Evolutionary conservation across 192 early-diverging fungal genomes (phyloP).

Genomic region (Coemansia aciculifera): DNA sequence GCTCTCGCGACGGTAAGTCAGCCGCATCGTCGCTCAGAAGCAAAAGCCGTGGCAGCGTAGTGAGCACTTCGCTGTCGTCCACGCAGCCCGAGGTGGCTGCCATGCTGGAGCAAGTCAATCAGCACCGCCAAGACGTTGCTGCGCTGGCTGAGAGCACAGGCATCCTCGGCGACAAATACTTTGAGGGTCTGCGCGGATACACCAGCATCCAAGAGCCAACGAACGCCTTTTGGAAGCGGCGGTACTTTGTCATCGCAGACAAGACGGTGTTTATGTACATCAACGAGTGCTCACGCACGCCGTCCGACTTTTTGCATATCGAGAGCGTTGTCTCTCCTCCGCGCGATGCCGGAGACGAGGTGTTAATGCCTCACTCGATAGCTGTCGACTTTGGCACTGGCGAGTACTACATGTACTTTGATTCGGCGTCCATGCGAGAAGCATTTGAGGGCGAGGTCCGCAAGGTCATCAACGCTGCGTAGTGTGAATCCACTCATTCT

Average conservation of each 20-base stretch:
- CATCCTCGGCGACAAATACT: constrained; percentile 38
- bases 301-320: constrained; percentile 31
- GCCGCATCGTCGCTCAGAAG: constrained; percentile 7
- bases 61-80: constrained; percentile 18
- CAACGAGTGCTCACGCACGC: constrained; percentile 48
- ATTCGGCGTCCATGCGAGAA: constrained; percentile 25
- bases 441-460: constrained; percentile 33
- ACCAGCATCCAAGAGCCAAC: constrained; percentile 49
- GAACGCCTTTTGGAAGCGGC: constrained; percentile 48
- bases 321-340: constrained; percentile 23
- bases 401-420: constrained; percentile 51
- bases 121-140: constrained; percentile 32
- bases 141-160: constrained; percentile 36
- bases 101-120: constrained; percentile 30
- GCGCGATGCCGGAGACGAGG: constrained; percentile 40
- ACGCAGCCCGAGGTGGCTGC: constrained; percentile 28
- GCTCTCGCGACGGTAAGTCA: constrained; percentile 13
- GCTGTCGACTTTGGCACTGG: constrained; percentile 41
- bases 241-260: constrained; percentile 47
- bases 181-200: constrained; percentile 43
- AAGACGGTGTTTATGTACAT: constrained; percentile 47
- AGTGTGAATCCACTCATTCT: neutral
- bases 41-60: constrained; percentile 23
- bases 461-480: constrained; percentile 17
- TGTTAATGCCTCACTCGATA: constrained; percentile 43